These are phyloP conservation scores for Salix caprea DNA, from an alignment of 345 rosid genomes.

Conservation along the genomic window DNA sequence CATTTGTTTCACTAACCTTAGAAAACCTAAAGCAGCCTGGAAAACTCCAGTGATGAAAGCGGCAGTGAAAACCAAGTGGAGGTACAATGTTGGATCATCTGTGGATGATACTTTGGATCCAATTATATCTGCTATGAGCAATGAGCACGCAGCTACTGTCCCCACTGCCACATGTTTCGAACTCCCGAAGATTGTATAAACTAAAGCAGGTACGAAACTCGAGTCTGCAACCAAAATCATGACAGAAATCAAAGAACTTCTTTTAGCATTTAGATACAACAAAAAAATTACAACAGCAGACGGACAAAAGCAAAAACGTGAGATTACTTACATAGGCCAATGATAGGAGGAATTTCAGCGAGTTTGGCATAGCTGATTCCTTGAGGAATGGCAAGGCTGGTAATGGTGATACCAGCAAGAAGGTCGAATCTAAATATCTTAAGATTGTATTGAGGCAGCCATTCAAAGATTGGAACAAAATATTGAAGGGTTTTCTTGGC, in stretches of 20 bases:
- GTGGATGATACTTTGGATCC: conserved; percentile 32
- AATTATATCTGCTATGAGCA: conserved; percentile 51
- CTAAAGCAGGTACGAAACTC: conserved; percentile 77
- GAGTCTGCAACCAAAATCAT: conserved; percentile 45
- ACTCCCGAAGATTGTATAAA: conserved; percentile 78
- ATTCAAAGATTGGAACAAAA: conserved; percentile 66
- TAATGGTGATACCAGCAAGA: conserved; percentile 88
- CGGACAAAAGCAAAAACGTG: background rate
- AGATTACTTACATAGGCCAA: conserved; percentile 68
- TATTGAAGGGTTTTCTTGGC: conserved; percentile 44
- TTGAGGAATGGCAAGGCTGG: conserved; percentile 89
- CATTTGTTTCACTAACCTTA: conserved; percentile 38
- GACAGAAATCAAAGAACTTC: background rate
- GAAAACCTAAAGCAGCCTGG: conserved; percentile 52
- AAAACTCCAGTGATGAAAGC: conserved; percentile 75
- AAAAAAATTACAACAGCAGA: background rate
- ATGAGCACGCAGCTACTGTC: conserved; percentile 76
- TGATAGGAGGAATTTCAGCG: conserved; percentile 65
- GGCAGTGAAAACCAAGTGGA: conserved; percentile 66
- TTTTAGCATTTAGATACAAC: background rate
- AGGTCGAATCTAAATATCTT: conserved; percentile 47
- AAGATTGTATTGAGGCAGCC: conserved; percentile 68
- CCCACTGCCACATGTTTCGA: conserved; percentile 84
- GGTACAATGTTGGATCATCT: conserved; percentile 54
- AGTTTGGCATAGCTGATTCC: conserved; percentile 97